Conservation (phyloP, 2,329 filamentous ascomycete species). For the Xylaria sp. region DNA sequence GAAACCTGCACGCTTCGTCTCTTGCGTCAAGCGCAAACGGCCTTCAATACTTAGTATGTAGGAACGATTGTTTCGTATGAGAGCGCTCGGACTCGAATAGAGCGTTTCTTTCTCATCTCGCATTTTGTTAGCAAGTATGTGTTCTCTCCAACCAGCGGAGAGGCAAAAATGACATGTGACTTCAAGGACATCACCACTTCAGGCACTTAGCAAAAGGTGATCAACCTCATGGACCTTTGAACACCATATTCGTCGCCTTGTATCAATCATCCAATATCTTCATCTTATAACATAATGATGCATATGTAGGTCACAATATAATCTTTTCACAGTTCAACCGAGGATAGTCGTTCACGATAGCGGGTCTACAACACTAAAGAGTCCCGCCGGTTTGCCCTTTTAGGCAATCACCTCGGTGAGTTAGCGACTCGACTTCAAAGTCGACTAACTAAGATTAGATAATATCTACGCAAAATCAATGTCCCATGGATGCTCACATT, state of each 20-base stretch:
- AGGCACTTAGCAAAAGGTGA: neutral
- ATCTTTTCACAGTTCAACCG: neutral
- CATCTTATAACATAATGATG: neutral
- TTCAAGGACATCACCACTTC: neutral
- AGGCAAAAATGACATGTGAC: neutral
- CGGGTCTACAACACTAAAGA: conserved; percentile 5
- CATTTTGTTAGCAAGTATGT: neutral
- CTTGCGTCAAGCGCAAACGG: neutral
- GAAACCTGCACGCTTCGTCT: neutral
- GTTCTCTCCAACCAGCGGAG: neutral
- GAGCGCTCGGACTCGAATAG: neutral
- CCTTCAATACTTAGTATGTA: neutral
- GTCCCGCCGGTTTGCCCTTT: conserved; percentile 10
- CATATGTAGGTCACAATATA: neutral
- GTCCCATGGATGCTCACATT: neutral
- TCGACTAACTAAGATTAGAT: neutral
- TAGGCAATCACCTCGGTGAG: conserved; percentile 1
- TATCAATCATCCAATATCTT: neutral
- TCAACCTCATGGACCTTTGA: no score
- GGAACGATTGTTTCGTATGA: neutral
- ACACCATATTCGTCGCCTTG: neutral
- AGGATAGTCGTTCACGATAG: neutral
- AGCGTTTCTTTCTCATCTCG: neutral
- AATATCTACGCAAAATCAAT: neutral
- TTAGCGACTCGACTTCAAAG: neutral